Percentiles rank a stretch among this genome's conserved stretches.
Evolutionary conservation across 2,329 filamentous ascomycete species (phyloP).

Genomic region (Fusarium ramigenum): DNA sequence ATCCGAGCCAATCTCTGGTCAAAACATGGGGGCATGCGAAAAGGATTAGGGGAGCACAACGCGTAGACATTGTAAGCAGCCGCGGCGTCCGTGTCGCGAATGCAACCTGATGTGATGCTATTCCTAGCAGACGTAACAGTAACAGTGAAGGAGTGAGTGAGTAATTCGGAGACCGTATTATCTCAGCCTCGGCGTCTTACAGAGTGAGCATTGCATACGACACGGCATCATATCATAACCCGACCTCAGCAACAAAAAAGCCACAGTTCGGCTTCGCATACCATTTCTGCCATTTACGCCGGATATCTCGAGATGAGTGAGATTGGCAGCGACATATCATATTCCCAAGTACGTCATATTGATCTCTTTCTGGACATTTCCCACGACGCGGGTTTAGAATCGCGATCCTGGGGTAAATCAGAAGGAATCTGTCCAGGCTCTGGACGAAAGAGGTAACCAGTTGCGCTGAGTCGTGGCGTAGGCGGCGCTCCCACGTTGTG

Average conservation of each 20-base stretch:
- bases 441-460: conserved; percentile 18
- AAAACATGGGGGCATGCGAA: background rate
- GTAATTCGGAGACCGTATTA: background rate
- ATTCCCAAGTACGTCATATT: conserved; percentile 27
- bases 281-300: background rate
- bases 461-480: conserved; percentile 19
- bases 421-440: background rate
- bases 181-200: conserved; percentile 5
- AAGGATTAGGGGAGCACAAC: conserved; percentile 7
- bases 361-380: background rate
- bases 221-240: background rate
- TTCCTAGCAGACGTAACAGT: conserved; percentile 19
- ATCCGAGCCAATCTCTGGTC: conserved; percentile 25
- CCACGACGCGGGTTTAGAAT: background rate
- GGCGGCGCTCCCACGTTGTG: conserved; percentile 22
- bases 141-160: background rate
- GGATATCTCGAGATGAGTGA: conserved; percentile 5
- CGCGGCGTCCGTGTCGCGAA: conserved; percentile 13
- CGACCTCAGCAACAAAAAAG: conserved; percentile 7
- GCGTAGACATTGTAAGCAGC: conserved; percentile 6
- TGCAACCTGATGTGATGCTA: conserved; percentile 28
- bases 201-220: background rate
- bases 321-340: conserved; percentile 5
- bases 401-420: conserved; percentile 5
- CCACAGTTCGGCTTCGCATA: conserved; percentile 18